These are phyloP conservation scores for Mycena chlorophos DNA, from an alignment of 768 basidiomycete genomes.

Conservation along the genomic window DNA sequence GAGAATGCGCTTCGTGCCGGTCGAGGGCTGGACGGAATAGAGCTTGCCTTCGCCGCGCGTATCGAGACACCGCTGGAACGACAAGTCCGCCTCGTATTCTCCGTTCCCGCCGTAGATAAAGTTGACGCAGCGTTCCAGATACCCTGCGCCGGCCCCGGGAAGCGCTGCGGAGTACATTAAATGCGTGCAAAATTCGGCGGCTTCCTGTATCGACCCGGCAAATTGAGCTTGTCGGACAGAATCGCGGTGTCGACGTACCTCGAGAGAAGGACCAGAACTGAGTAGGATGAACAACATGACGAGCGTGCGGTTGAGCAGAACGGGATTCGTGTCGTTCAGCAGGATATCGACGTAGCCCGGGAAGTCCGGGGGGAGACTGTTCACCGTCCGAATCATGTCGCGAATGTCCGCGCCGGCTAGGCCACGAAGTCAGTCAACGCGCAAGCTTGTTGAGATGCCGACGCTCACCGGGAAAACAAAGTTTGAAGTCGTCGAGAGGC, in stretches of 20 bases:
- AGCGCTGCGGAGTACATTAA: slow-evolving; percentile 38
- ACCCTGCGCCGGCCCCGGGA: slow-evolving; percentile 25
- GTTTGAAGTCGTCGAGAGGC: slow-evolving; percentile 22
- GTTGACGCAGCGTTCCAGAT: slow-evolving; percentile 26
- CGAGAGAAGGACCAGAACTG: slow-evolving; percentile 22
- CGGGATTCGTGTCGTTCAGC: slow-evolving; percentile 39
- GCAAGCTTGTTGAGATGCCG: neutral
- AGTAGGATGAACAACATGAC: slow-evolving; percentile 36
- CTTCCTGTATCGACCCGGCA: slow-evolving; percentile 19
- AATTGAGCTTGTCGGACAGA: neutral
- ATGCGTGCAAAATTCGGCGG: slow-evolving; percentile 33
- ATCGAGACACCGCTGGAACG: slow-evolving; percentile 20
- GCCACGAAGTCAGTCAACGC: slow-evolving; percentile 22
- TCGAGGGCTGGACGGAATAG: slow-evolving; percentile 16
- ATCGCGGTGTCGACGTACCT: slow-evolving; percentile 12
- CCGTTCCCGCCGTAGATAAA: slow-evolving; percentile 22
- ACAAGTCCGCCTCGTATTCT: slow-evolving; percentile 11
- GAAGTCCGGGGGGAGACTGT: slow-evolving; percentile 38
- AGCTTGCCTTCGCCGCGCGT: slow-evolving; percentile 29
- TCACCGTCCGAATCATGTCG: slow-evolving; percentile 34
- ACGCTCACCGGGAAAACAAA: slow-evolving; percentile 30
- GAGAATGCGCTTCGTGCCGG: slow-evolving; percentile 21
- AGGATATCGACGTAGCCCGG: slow-evolving; percentile 39
- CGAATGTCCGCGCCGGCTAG: slow-evolving; percentile 25
- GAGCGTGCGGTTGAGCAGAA: slow-evolving; percentile 42